Percentiles rank a stretch among this genome's conserved stretches.
Evolutionary conservation across 2,329 filamentous ascomycete species (phyloP).

Genomic region (Fusarium torulosum): DNA sequence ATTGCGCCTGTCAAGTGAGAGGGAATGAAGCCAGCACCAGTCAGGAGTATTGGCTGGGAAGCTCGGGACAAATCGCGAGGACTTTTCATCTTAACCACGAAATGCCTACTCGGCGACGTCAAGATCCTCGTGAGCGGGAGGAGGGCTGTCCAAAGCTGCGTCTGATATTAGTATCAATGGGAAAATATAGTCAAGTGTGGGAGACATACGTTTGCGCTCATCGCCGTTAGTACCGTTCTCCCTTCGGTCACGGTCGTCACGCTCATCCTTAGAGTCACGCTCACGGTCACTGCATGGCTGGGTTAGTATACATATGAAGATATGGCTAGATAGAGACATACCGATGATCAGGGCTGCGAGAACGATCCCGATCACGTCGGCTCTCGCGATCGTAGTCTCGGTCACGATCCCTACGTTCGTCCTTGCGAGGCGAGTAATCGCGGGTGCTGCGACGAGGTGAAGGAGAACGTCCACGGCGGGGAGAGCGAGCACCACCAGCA

Average conservation of each 20-base stretch:
- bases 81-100: constrained; percentile 7
- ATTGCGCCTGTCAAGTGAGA: constrained; percentile 42
- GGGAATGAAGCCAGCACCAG: constrained; percentile 39
- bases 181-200: neutral
- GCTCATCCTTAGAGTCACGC: constrained; percentile 71
- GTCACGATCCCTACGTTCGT: constrained; percentile 85
- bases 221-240: constrained; percentile 87
- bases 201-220: constrained; percentile 83
- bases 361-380: constrained; percentile 81
- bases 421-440: constrained; percentile 89
- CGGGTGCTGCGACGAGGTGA: constrained; percentile 81
- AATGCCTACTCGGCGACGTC: constrained; percentile 84
- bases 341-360: constrained; percentile 76
- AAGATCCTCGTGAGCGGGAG: constrained; percentile 90
- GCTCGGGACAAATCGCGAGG: constrained; percentile 24
- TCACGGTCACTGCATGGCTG: constrained; percentile 61
- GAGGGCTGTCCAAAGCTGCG: constrained; percentile 78
- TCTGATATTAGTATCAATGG: constrained; percentile 40
- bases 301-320: constrained; percentile 20
- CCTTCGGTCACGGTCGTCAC: constrained; percentile 78
- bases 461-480: constrained; percentile 78
- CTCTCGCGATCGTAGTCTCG: constrained; percentile 82
- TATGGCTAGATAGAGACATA: constrained; percentile 48
- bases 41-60: constrained; percentile 44
- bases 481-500: constrained; percentile 66